Evolutionary conservation across 2,329 filamentous ascomycete genomes (phyloP).

Genomic region (Cryphonectria naterciae): DNA sequence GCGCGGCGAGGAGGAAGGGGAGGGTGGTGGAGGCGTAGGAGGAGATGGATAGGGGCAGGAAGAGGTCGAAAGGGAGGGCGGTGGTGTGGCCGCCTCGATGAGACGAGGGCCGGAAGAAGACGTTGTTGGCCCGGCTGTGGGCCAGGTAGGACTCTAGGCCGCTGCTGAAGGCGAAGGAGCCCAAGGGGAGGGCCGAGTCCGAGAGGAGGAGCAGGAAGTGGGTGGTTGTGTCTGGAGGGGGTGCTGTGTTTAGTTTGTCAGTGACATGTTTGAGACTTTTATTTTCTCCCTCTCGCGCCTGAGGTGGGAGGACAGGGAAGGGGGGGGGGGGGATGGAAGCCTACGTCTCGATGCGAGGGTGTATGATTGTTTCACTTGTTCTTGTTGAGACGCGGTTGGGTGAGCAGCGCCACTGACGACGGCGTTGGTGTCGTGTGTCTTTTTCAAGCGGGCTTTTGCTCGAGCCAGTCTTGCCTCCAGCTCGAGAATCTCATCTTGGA

Average conservation of each 20-base stretch:
- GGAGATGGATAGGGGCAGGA: conserved; percentile 71
- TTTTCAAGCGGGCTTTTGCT: conserved; percentile 48
- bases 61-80: conserved; percentile 59
- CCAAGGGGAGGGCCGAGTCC: conserved; percentile 80
- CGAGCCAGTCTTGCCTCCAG: conserved; percentile 51
- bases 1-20: conserved; percentile 73
- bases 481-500: conserved; percentile 59
- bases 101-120: conserved; percentile 13
- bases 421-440: conserved; percentile 42
- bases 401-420: conserved; percentile 29
- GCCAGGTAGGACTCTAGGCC: conserved; percentile 82
- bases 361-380: neutral
- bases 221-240: conserved; percentile 37
- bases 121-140: conserved; percentile 52
- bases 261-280: conserved; percentile 16
- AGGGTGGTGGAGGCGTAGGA: conserved; percentile 74
- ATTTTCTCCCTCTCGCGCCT: too few relatives aligned
- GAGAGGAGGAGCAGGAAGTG: conserved; percentile 79
- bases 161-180: conserved; percentile 85
- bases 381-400: conserved; percentile 29
- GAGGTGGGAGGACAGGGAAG: neutral
- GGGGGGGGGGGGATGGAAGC: neutral
- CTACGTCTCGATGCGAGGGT: neutral
- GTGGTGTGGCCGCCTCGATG: conserved; percentile 30
- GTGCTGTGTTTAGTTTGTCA: neutral